Conservation (phyloP, 805 yeast genomes). For the Tetrapisispora phaffii region DNA sequence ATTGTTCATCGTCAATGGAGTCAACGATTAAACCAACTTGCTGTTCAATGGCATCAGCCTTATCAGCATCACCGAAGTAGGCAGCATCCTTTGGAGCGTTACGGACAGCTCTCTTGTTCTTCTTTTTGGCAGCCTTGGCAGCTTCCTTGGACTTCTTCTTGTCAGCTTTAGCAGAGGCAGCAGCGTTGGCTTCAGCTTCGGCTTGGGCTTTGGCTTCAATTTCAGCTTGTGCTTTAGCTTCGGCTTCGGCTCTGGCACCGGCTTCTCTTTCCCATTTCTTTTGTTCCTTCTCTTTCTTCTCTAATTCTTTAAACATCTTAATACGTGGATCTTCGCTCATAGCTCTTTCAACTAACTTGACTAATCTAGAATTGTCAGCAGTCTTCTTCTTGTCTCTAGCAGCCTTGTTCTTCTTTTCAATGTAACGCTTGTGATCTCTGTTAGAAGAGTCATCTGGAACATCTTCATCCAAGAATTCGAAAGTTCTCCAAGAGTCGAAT, state of each 20-base stretch:
- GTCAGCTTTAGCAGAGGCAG: conserved; percentile 54
- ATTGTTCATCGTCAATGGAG: conserved; percentile 65
- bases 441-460: conserved; percentile 98
- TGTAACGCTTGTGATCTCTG: conserved; percentile 98
- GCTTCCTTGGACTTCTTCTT: conserved; percentile 94
- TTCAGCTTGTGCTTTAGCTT: conserved; percentile 76
- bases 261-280: conserved; percentile 98
- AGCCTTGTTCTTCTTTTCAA: conserved; percentile 93
- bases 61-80: conserved; percentile 72
- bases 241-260: conserved; percentile 94
- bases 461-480: conserved; percentile 96
- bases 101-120: conserved; percentile 86
- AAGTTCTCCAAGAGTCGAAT: conserved; percentile 96
- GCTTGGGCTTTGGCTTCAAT: conserved; percentile 76
- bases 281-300: conserved; percentile 88
- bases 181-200: conserved; percentile 62
- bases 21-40: conserved; percentile 77
- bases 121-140: conserved; percentile 84
- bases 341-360: conserved; percentile 81
- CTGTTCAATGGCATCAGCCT: conserved; percentile 58
- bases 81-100: conserved; percentile 69
- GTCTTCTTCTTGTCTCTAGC: conserved; percentile 96
- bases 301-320: conserved; percentile 83
- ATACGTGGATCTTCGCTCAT: conserved; percentile 90
- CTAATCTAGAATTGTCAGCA: conserved; percentile 86